These are phyloP conservation scores for Annulohypoxylon truncatum DNA, from an alignment of 2,329 filamentous ascomycete genomes.

Conservation along the genomic window DNA sequence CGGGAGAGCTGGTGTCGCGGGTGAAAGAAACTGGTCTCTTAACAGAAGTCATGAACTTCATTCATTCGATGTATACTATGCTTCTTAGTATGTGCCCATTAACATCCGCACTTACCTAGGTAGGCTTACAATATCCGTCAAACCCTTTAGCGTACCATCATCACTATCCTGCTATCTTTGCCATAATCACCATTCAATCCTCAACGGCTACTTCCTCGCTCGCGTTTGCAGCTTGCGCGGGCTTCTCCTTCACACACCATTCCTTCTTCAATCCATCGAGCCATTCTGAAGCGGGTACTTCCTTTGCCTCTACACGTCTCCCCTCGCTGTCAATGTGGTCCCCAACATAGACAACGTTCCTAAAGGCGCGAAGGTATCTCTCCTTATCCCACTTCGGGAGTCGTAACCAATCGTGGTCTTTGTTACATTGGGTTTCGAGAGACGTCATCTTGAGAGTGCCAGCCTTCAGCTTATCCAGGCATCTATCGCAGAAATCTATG, in stretches of 20 bases:
- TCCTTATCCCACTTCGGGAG: constrained; percentile 15
- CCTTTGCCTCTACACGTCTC: background rate
- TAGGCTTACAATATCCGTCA: too few relatives aligned
- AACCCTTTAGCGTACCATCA: background rate
- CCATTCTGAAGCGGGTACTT: background rate
- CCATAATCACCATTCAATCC: background rate
- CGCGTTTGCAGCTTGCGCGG: background rate
- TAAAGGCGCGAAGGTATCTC: constrained; percentile 1
- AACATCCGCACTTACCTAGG: too few relatives aligned
- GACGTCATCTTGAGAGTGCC: background rate
- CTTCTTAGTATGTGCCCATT: background rate
- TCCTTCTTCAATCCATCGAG: background rate
- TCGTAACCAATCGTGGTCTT: constrained; percentile 13
- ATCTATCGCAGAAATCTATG: constrained; percentile 20
- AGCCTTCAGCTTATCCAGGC: constrained; percentile 7
- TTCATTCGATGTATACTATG: background rate
- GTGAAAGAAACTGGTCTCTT: constrained; percentile 59
- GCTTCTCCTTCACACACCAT: background rate
- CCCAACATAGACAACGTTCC: background rate
- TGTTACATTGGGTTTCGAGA: background rate
- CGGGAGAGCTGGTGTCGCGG: constrained; percentile 55
- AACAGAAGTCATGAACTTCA: constrained; percentile 54
- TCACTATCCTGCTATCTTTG: background rate
- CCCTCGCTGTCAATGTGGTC: background rate
- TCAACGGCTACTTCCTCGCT: background rate